Evolutionary conservation across 1,284 basidiomycete genomes (phyloP), one percentile per base, ranked within the genome.

Genomic region (Earliella scabrosa): DNA sequence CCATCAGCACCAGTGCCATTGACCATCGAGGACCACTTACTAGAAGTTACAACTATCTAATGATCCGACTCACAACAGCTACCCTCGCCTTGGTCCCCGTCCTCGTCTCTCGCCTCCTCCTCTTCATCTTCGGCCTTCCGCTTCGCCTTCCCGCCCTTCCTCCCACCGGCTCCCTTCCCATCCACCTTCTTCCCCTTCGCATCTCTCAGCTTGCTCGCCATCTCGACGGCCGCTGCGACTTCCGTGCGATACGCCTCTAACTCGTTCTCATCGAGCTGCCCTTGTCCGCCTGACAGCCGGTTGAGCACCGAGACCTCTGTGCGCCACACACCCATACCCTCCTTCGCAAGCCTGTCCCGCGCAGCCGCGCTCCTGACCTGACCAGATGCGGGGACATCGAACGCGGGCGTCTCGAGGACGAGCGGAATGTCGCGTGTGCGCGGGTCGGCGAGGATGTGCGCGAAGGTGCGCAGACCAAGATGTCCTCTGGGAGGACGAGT

Each of bases 401-500:
- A 82, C 27, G 77, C 80, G 0, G 91, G 91, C 0, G 93, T 95
- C 71, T 96, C 93, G 18, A 95, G 82, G 34, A 95, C 83, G 39
- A 95, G 78, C 2, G 93, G 93, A 39, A 95, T 88, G 43, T 81
- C 73, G 56, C 83, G 79, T 50, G 87, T 80, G 20, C 89, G 82
- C 4, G 81, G 74, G 66, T 95, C 92, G 14, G 82, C 82, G 57
- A 94, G 76, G 50, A 94, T 81, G 54, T 83, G 78, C 41, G 80
- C 77, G 72, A 95, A 95, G 1, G 85, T 78, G 1, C 66, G 61
- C 1, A 94, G 75, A 5, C 85, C 83, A 35, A 95, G 79, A 40
- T 86, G 72, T 0, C 93, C 92, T 2, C 88, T 90, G 54, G 0
- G 43, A 32, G 31, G 24, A 29, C n/a, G 29, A 32, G 47, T n/a